A percentile compares a stretch with the other conserved stretches of the same genome.
phyloP scores from a whole-genome alignment of 768 basidiomycete genomes.

The Zangia roseola region DNA sequence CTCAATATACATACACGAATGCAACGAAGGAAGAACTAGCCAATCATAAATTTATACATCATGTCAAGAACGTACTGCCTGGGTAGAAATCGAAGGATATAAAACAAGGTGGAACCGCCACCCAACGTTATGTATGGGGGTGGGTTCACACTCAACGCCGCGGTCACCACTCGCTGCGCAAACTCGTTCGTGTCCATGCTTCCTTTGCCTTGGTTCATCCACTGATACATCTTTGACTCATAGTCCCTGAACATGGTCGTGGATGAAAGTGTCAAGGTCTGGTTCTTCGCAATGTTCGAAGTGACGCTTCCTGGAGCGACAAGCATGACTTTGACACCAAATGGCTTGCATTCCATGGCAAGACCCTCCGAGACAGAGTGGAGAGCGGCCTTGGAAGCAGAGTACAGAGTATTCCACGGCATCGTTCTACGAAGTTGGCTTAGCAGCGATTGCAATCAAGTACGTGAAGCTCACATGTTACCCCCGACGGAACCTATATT shows the following conservation, averaged over 20 bases:
- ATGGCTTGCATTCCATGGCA: slow-evolving; percentile 70
- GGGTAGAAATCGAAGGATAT: slow-evolving; percentile 39
- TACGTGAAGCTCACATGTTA: slow-evolving; percentile 40
- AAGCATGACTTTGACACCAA: slow-evolving; percentile 69
- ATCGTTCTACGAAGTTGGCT: slow-evolving; percentile 44
- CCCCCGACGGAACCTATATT: slow-evolving; percentile 68
- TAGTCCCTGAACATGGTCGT: slow-evolving; percentile 56
- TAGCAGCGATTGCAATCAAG: neutral
- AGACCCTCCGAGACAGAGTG: slow-evolving; percentile 62
- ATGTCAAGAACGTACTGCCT: slow-evolving; percentile 18
- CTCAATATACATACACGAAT: no score
- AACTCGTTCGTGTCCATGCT: slow-evolving; percentile 54
- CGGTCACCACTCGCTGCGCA: slow-evolving; percentile 50
- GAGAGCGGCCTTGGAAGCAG: slow-evolving; percentile 56
- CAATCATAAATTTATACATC: slow-evolving; percentile 6
- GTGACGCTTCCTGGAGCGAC: slow-evolving; percentile 63
- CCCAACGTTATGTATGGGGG: slow-evolving; percentile 52
- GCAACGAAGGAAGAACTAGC: no score
- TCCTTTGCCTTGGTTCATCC: slow-evolving; percentile 48
- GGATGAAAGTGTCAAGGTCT: slow-evolving; percentile 45
- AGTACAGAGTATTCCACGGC: slow-evolving; percentile 67
- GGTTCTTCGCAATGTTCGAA: slow-evolving; percentile 65
- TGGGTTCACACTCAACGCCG: slow-evolving; percentile 45
- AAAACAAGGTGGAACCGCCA: slow-evolving; percentile 29
- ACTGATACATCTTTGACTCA: slow-evolving; percentile 50